A percentile compares a stretch with the other conserved stretches of the same genome.
phyloP scores from a whole-genome alignment of 2,329 filamentous ascomycete genomes.

The Aspergillus sp. region DNA sequence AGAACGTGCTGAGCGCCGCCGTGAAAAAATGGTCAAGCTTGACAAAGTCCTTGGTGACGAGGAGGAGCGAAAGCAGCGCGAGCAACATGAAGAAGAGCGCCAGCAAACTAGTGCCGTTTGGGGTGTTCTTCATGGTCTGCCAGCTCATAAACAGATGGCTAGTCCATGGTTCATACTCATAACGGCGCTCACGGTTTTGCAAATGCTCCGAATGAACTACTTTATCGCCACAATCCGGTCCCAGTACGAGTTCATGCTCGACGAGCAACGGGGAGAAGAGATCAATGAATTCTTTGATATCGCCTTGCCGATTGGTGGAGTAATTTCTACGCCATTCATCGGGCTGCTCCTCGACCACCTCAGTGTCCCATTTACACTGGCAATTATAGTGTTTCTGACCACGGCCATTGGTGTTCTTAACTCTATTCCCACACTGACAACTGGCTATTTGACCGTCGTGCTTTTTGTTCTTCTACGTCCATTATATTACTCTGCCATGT shows the following conservation, averaged over 20 bases:
- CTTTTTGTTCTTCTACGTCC: conserved; percentile 87
- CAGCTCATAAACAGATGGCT: conserved; percentile 68
- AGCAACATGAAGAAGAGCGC: conserved; percentile 62
- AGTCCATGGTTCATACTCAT: conserved; percentile 89
- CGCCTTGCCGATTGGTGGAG: conserved; percentile 75
- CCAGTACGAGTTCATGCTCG: conserved; percentile 78
- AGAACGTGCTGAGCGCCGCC: conserved; percentile 59
- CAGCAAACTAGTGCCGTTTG: conserved; percentile 74
- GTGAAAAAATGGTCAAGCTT: conserved; percentile 66
- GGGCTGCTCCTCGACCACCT: conserved; percentile 76
- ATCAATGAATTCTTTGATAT: conserved; percentile 85
- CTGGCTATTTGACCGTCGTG: conserved; percentile 70
- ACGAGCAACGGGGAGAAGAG: conserved; percentile 61
- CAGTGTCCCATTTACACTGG: conserved; percentile 69
- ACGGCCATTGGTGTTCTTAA: conserved; percentile 76
- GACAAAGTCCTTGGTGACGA: conserved; percentile 68
- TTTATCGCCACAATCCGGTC: conserved; percentile 83
- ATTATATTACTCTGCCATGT: conserved; percentile 88
- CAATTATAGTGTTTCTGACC: conserved; percentile 67
- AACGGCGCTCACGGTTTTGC: conserved; percentile 74
- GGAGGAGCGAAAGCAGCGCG: conserved; percentile 60
- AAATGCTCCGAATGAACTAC: conserved; percentile 85
- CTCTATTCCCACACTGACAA: conserved; percentile 63
- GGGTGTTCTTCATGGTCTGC: conserved; percentile 75
- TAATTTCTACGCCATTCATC: conserved; percentile 81